A percentile compares a stretch with the other conserved stretches of the same genome.
Conservation (phyloP, 202 grass and related monocot genomes). For the Carex sylvatica region DNA sequence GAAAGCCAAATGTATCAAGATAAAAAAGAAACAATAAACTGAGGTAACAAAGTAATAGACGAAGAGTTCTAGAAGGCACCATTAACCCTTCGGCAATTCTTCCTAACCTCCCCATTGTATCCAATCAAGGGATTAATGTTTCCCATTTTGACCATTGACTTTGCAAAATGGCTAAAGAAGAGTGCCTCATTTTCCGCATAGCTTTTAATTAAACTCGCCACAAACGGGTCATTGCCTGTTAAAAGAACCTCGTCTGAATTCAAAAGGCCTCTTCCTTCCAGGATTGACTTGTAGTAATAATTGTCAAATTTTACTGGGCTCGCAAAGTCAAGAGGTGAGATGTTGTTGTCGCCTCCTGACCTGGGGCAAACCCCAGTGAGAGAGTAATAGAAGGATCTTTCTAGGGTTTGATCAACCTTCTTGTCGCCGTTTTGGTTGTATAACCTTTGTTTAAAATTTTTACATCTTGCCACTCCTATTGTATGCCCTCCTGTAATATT, state of each 20-base stretch:
- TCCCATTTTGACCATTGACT: slow-evolving; percentile 76
- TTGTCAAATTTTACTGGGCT: slow-evolving; percentile 66
- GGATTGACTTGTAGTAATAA: slow-evolving; percentile 67
- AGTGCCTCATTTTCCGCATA: slow-evolving; percentile 60
- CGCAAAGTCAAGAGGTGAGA: slow-evolving; percentile 43
- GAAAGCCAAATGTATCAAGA: background rate
- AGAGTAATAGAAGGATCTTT: slow-evolving; percentile 47
- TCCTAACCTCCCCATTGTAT: slow-evolving; percentile 57
- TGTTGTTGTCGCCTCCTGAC: slow-evolving; percentile 51
- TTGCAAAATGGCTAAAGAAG: slow-evolving; percentile 70
- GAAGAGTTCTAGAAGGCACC: slow-evolving; percentile 21
- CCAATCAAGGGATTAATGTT: slow-evolving; percentile 54
- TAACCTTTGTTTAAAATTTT: slow-evolving; percentile 69
- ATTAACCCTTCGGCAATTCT: slow-evolving; percentile 53
- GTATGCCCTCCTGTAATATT: slow-evolving; percentile 65
- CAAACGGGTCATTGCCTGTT: slow-evolving; percentile 53
- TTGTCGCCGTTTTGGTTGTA: slow-evolving; percentile 67
- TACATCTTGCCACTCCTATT: slow-evolving; percentile 68
- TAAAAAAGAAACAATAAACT: background rate
- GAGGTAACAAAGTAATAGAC: background rate
- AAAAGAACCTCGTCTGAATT: slow-evolving; percentile 71
- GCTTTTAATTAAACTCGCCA: slow-evolving; percentile 45
- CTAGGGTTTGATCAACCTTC: slow-evolving; percentile 49
- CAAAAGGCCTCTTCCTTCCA: slow-evolving; percentile 56
- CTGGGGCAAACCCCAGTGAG: slow-evolving; percentile 45